Conservation (phyloP, 2,329 filamentous ascomycete genomes). For the Claviceps digitariae region DNA sequence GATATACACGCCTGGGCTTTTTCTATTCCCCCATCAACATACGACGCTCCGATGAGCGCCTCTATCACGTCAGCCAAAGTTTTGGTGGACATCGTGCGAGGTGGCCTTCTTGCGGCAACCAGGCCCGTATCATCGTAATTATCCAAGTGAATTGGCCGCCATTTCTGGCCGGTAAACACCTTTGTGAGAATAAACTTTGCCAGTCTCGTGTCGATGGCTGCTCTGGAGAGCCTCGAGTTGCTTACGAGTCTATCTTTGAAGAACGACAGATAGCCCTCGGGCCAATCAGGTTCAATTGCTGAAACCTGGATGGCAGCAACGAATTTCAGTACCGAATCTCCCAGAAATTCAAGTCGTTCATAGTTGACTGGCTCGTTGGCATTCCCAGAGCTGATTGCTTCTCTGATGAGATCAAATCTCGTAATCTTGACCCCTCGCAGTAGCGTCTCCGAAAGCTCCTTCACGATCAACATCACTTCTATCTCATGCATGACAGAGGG, state of each 20-base stretch:
- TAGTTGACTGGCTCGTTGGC: slow-evolving; percentile 54
- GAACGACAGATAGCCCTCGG: slow-evolving; percentile 61
- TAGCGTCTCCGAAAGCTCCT: slow-evolving; percentile 33
- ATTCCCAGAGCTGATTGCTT: slow-evolving; percentile 55
- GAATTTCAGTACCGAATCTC: slow-evolving; percentile 72
- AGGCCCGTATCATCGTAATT: slow-evolving; percentile 12
- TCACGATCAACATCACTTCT: slow-evolving; percentile 49
- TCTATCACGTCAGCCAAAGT: slow-evolving; percentile 80
- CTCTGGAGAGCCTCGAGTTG: slow-evolving; percentile 58
- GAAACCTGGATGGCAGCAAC: slow-evolving; percentile 52
- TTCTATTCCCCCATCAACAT: slow-evolving; percentile 50
- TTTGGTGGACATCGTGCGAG: slow-evolving; percentile 52
- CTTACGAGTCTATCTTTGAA: slow-evolving; percentile 58
- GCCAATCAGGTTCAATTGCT: slow-evolving; percentile 46
- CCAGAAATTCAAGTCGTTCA: slow-evolving; percentile 74
- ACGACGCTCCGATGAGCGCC: slow-evolving; percentile 66
- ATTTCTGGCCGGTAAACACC: slow-evolving; percentile 55
- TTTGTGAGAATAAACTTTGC: slow-evolving; percentile 60
- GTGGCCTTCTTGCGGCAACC: background rate
- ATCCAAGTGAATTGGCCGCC: slow-evolving; percentile 51
- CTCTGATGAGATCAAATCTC: slow-evolving; percentile 42
- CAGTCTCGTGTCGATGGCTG: slow-evolving; percentile 49
- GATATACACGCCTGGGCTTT: slow-evolving; percentile 52
- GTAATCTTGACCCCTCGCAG: slow-evolving; percentile 33
- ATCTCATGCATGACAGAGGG: slow-evolving; percentile 62